These are phyloP conservation scores for Auriscalpium orientale DNA, from an alignment of 768 basidiomycete species.

Conservation along the genomic window DNA sequence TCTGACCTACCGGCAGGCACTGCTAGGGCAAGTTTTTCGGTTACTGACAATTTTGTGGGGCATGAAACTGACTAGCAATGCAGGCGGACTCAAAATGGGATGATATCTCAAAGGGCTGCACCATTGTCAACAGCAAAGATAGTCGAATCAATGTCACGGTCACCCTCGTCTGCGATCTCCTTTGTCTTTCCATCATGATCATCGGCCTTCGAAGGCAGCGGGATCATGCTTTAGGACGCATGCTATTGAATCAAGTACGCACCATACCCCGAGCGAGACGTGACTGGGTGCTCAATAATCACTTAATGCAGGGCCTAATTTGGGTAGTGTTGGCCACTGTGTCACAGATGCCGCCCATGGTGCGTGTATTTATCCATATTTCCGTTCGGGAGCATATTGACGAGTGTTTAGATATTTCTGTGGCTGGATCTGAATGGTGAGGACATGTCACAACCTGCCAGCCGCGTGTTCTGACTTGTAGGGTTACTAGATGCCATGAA, in stretches of 20 bases:
- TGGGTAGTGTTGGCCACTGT: conserved; percentile 7
- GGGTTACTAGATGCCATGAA: neutral
- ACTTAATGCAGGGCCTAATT: conserved; percentile 1
- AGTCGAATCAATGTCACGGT: neutral
- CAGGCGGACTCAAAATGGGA: neutral
- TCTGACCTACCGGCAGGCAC: too few species aligned
- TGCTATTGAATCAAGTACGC: conserved; percentile 9
- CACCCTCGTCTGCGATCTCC: conserved; percentile 1
- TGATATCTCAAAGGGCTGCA: neutral
- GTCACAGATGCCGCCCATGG: conserved; percentile 5
- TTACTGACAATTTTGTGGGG: too few species aligned
- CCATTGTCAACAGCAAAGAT: neutral
- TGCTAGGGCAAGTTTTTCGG: too few species aligned
- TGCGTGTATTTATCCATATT: neutral
- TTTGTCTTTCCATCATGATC: conserved; percentile 4
- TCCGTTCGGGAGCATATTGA: neutral
- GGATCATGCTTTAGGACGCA: conserved; percentile 7
- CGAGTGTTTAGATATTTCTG: neutral
- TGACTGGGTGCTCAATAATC: neutral
- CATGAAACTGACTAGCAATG: too few species aligned
- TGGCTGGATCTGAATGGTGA: conserved; percentile 2
- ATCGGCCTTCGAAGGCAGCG: conserved; percentile 7
- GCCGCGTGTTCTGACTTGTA: neutral
- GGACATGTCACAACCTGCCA: neutral
- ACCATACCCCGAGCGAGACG: too few species aligned